Base-by-base conservation (phyloP, 2,329 filamentous ascomycete genomes). In the Incumbomyces lentus region DNA sequence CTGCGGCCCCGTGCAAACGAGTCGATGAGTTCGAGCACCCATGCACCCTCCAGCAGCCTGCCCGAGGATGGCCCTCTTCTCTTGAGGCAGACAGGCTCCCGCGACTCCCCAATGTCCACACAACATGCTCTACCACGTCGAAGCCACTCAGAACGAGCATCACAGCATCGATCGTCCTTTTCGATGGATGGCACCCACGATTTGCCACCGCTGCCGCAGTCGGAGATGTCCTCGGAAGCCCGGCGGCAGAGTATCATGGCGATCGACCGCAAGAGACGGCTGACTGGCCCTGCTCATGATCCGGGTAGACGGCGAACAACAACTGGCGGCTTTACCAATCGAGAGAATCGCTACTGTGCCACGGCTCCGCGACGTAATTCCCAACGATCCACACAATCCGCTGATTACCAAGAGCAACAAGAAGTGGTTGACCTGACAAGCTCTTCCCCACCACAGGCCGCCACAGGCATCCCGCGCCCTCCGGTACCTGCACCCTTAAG, bases 251-350 rank as follows among this genome's bases (percentile, higher is more conserved):
- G 48, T 30, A 46, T 54, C 14, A 50, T 52, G 18, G 52, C 54
- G 12, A 52, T 62, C 45, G 66, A 69, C 48, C 62, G 67, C 38
- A 70, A 69, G 55, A 63, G 67, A 50, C 64, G 67, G 50, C 52
- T 70, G 44, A 64, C 64, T n/a, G 62, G 60, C 43, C 50, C 60
- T 22, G 53, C 59, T 14, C 59, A 65, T 43, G 62, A 62, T 43
- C 44, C 52, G 32, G 48, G 48, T 8, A 51, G 56, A 44, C 54
- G 57, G 48, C 55, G 58, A 35, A 53, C 55, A 13, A 54, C 49
- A 18, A 57, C 51, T 48, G 49, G 46, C 44, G 46, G 46, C 13
- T 52, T 49, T 40, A 44, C 52, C 39, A 52, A 49, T 47, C 18
- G 48, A 39, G 40, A 53, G 35, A 31, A 38, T 8, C 46, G 51